Evolutionary conservation across 768 basidiomycete genomes (phyloP).

Genomic region (Tylopilus plumbeoviolaceoides): DNA sequence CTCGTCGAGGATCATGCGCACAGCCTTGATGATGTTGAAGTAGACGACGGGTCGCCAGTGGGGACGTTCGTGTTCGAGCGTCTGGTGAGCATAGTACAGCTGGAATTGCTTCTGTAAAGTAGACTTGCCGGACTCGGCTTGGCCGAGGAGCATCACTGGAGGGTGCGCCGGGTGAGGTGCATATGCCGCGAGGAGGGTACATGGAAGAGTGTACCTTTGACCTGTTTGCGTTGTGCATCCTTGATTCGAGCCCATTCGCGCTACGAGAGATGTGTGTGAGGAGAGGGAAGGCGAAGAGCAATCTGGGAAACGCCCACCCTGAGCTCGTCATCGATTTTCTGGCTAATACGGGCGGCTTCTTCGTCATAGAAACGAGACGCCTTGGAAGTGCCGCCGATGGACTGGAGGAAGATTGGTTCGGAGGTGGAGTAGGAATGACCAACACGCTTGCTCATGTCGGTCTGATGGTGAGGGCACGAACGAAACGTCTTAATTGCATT

Average conservation of each 20-base stretch:
- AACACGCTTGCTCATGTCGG: slow-evolving; percentile 26
- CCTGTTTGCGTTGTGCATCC: slow-evolving; percentile 43
- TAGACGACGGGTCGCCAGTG: slow-evolving; percentile 80
- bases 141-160: slow-evolving; percentile 70
- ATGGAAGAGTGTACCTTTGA: slow-evolving; percentile 44
- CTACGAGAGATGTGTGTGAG: slow-evolving; percentile 29
- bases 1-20: slow-evolving; percentile 70
- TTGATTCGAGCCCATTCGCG: slow-evolving; percentile 46
- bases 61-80: slow-evolving; percentile 65
- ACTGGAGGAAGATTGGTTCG: slow-evolving; percentile 31
- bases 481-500: slow-evolving; percentile 28
- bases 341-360: slow-evolving; percentile 45
- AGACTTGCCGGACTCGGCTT: slow-evolving; percentile 80
- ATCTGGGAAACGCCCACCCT: slow-evolving; percentile 34
- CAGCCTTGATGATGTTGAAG: slow-evolving; percentile 78
- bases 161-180: slow-evolving; percentile 4
- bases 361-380: slow-evolving; percentile 37
- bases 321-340: slow-evolving; percentile 54
- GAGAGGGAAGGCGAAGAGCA: background rate
- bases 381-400: slow-evolving; percentile 27
- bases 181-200: background rate
- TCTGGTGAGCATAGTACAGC: slow-evolving; percentile 67
- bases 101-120: slow-evolving; percentile 86
- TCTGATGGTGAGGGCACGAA: slow-evolving; percentile 15
- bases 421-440: slow-evolving; percentile 29